phyloP scores from a whole-genome alignment of 2,329 filamentous ascomycete genomes.

The Exophiala sp. region DNA sequence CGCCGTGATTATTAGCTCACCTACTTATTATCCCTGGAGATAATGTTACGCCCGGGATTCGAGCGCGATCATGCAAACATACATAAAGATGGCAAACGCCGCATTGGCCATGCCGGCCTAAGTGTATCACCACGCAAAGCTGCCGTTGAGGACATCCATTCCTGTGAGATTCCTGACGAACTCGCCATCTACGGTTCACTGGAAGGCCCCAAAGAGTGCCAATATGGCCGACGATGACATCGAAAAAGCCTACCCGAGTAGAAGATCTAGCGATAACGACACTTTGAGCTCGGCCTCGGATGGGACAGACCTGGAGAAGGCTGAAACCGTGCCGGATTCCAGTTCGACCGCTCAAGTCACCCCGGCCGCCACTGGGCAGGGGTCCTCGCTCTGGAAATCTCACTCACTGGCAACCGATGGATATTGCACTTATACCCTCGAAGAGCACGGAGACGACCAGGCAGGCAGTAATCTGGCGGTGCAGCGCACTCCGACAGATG shows the following conservation, averaged over 20 bases:
- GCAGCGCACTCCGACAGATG: background rate
- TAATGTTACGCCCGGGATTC: no score
- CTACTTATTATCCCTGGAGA: no score
- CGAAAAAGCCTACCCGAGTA: background rate
- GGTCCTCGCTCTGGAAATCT: background rate
- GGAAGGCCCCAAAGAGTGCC: background rate
- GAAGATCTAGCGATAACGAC: background rate
- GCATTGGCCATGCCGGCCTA: no score
- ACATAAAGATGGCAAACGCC: no score
- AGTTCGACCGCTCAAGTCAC: background rate
- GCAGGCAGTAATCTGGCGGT: background rate
- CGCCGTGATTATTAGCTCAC: no score
- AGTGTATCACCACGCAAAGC: no score
- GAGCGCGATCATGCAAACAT: no score
- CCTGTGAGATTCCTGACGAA: no score
- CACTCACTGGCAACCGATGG: slow-evolving; percentile 12
- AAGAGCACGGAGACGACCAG: slow-evolving; percentile 48
- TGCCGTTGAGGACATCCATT: no score
- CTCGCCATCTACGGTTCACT: no score
- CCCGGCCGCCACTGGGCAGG: background rate
- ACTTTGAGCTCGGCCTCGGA: background rate
- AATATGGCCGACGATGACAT: background rate
- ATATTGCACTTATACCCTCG: slow-evolving; percentile 7
- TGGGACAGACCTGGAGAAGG: slow-evolving; percentile 11
- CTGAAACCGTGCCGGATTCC: slow-evolving; percentile 6